These are phyloP conservation scores for Phytophthora agathidicida DNA, from an alignment of 352 stramenopile genomes.

Conservation along the genomic window DNA sequence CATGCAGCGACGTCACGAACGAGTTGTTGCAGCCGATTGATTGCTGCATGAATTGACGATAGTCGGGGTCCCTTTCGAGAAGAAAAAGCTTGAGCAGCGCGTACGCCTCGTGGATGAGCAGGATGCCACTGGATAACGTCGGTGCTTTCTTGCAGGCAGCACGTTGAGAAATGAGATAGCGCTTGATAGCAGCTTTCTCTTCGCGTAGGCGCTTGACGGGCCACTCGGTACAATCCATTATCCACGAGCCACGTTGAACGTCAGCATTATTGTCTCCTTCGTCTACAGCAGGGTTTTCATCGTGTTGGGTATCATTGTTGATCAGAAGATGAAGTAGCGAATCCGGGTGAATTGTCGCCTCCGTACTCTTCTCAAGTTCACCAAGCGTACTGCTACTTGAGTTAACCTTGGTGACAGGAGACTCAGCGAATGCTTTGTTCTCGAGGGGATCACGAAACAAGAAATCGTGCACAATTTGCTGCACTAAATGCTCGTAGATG, in stretches of 20 bases:
- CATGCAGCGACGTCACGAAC: constrained; percentile 42
- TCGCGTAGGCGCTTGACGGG: constrained; percentile 27
- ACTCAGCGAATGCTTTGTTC: not conserved
- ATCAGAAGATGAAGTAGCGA: constrained; percentile 16
- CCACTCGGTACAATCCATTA: constrained; percentile 47
- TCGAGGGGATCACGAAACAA: constrained; percentile 30
- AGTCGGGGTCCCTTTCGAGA: constrained; percentile 31
- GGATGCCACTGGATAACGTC: not conserved
- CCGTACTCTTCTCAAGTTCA: not conserved
- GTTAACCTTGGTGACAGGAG: not conserved
- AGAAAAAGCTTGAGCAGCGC: constrained; percentile 70
- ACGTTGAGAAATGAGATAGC: constrained; percentile 24
- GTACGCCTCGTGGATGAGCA: constrained; percentile 42
- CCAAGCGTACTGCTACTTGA: not conserved
- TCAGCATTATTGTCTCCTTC: constrained; percentile 9
- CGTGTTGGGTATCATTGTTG: not conserved
- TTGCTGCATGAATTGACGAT: constrained; percentile 14
- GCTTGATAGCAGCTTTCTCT: constrained; percentile 46
- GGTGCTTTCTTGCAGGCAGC: not conserved
- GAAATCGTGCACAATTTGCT: constrained; percentile 48
- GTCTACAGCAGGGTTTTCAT: constrained; percentile 4
- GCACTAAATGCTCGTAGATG: constrained; percentile 48
- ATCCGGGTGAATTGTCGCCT: not conserved
- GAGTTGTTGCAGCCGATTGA: constrained; percentile 8
- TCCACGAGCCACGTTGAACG: constrained; percentile 11